Percentiles rank a stretch among this genome's conserved stretches.
Evolutionary conservation across 345 rosid species (phyloP).

Genomic region (Acer negundo): DNA sequence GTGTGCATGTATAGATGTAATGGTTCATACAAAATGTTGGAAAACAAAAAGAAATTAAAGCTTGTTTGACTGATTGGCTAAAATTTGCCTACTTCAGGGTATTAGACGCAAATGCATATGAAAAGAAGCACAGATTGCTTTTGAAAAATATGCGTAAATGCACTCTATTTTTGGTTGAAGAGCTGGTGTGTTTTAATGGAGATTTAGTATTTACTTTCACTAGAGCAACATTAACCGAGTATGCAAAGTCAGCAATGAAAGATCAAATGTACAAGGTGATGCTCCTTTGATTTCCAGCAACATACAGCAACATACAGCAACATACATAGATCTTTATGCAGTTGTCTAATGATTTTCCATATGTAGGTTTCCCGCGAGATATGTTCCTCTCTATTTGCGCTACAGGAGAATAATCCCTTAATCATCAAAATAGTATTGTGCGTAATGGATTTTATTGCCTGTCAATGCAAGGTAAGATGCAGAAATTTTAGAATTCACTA

Average conservation of each 20-base stretch:
- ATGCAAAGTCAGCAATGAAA: constrained; percentile 52
- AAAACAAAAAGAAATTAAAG: background rate
- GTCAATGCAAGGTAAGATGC: constrained; percentile 57
- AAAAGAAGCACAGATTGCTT: constrained; percentile 57
- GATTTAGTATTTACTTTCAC: constrained; percentile 49
- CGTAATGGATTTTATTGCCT: constrained; percentile 44
- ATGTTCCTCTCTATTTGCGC: constrained; percentile 55
- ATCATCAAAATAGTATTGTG: constrained; percentile 38
- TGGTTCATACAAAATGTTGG: background rate
- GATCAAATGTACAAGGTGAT: constrained; percentile 71
- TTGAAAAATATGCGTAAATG: constrained; percentile 55
- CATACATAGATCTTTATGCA: background rate
- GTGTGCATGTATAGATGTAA: background rate
- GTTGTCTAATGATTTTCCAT: constrained; percentile 22
- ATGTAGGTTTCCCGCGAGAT: constrained; percentile 69
- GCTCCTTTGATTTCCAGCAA: constrained; percentile 1
- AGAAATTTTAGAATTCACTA: background rate
- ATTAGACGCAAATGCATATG: constrained; percentile 59
- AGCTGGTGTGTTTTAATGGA: constrained; percentile 44
- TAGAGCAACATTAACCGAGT: constrained; percentile 43
- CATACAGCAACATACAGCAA: background rate
- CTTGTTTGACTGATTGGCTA: background rate
- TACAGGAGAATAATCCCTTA: constrained; percentile 36
- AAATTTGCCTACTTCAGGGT: constrained; percentile 40
- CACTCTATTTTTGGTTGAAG: constrained; percentile 51